Evolutionary conservation across 805 yeast genomes (phyloP), one percentile per base, ranked within the genome.

Genomic region (Kazachstania bromeliacearum): DNA sequence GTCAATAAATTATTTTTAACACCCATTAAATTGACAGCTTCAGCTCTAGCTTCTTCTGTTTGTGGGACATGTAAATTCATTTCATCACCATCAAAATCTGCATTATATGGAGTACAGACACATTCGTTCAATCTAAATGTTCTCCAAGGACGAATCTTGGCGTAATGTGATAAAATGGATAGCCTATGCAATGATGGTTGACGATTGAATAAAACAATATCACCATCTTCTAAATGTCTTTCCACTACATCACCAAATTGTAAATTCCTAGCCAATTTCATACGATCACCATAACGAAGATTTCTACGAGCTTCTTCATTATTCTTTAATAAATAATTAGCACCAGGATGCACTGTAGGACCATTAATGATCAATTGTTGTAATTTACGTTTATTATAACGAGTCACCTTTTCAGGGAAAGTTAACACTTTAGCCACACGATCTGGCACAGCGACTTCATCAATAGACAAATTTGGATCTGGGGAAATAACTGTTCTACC

Each of bases 11-110:
- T 92, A 55, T 88, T 83, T 52, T 92, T 92, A 28, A 92, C 98
- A 37, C 97, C 98, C 99, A 92, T 92, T 54, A 92, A 70, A 53
- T 83, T 84, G 62, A 89, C 85, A n/a, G 98, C 98, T 61, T 92
- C 99, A 0, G 97, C 95, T 46, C 98, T 69, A 1, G 98, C 97
- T 62, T 92, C 98, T 63, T 92, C 97, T 1, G 97, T 92, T 61
- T 92, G 99, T 2, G 98, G 98, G 31, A 92, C 98, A 57, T 92
- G 98, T 55, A 92, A 68, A 60, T 92, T 92, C 98, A 92, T 92
- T 62, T 92, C 98, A 64, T 92, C 98, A 63, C 98, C 98, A 62
- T 92, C 98, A 58, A 92, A 92, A 73, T 92, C 99, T 27, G 99
- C 99, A 60, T 94, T 94, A 64, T 92, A 92, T 2, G 98, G 98